Evolutionary conservation across 352 stramenopile species (phyloP), one percentile per base, ranked within the genome.

Genomic region (Detonula confervacea): DNA sequence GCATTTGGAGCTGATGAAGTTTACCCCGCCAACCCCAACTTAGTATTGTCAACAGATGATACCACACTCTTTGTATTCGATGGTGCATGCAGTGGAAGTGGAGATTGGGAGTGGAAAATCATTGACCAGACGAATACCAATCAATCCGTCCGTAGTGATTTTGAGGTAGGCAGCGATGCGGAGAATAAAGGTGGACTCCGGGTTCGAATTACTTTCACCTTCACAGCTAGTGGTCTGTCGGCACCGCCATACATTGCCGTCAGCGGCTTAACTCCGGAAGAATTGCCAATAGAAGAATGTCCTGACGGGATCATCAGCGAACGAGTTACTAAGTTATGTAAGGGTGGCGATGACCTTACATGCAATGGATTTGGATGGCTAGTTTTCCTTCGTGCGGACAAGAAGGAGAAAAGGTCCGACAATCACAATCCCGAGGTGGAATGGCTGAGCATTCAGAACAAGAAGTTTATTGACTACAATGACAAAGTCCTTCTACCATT

Each of bases 391-490:
- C 55, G 55, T 39, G 7, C 55, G 9, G 55, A 63, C 20, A 63
- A 39, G 27, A 63, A 63, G 20, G 55, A 37, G 4, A 63, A 63
- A 6, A 39, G 11, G 33, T 5, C 33, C 11, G 33, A 63, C n/a
- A n/a, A n/a, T n/a, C n/a, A n/a, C n/a, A n/a, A n/a, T 63, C 20
- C 6, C 6, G 27, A 63, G 7, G 27, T 12, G 7, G 20, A 12
- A 42, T n/a, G 12, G n/a, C 14, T 65, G 24, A 46, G 7, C 30
- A 65, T 65, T 57, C 9, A 1, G 4, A 65, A 70, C 25, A 70
- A 73, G 67, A 73, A 63, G 33, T 66, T 68, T 12, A 54, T 66
- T 2, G 20, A 73, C 2, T 73, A 73, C 47, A 63, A 73, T 49
- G 39, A 61, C 24, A 12, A 73, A 16, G 47, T 69, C 1, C 27